These are phyloP conservation scores for Aureobasidium sp. DNA, from an alignment of 2,329 filamentous ascomycete genomes.

Conservation along the genomic window DNA sequence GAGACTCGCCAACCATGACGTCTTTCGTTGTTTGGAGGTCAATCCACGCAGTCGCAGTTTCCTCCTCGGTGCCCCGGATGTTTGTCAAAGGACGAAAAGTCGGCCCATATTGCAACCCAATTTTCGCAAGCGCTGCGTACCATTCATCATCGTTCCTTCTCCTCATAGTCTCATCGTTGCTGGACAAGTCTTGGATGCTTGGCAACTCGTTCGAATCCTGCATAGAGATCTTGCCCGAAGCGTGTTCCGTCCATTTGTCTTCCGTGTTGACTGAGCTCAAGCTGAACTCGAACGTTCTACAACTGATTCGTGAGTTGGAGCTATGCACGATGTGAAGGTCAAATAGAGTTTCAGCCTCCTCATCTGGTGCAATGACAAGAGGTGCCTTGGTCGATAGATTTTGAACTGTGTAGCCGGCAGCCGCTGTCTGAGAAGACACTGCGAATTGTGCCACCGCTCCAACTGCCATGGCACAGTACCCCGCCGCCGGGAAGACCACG, in stretches of 20 bases:
- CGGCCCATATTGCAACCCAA: neutral
- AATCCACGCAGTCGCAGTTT: neutral
- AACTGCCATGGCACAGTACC: slow-evolving; percentile 17
- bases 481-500: slow-evolving; percentile 27
- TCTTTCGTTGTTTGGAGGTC: neutral
- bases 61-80: neutral
- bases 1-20: neutral
- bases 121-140: neutral
- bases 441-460: slow-evolving; percentile 16
- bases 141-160: neutral
- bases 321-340: neutral
- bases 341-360: neutral
- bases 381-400: neutral
- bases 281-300: neutral
- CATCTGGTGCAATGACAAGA: neutral
- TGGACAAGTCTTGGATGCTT: neutral
- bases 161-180: neutral
- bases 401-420: neutral
- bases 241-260: neutral
- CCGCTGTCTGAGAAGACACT: too few species aligned
- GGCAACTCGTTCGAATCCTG: neutral
- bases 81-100: neutral
- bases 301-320: neutral
- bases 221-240: neutral
- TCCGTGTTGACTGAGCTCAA: neutral